Base-by-base conservation (phyloP, 202 grass and related monocot species). In the Cymbopogon flexuosus region DNA sequence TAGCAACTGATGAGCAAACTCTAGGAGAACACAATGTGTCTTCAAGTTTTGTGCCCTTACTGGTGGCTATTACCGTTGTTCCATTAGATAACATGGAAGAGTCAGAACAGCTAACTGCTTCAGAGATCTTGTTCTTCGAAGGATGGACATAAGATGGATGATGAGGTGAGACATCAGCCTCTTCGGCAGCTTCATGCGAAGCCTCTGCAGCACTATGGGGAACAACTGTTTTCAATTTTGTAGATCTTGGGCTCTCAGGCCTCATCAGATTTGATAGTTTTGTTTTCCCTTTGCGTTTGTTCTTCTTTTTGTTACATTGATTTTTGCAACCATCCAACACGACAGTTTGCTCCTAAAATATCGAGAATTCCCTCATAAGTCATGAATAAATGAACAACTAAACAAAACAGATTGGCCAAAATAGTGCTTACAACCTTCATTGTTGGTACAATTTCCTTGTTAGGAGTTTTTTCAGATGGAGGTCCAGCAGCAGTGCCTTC, bases 281-380 rank as follows among this genome's bases (percentile, higher is more conserved):
- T 81, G 77, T 80, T 88, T 89, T 98, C 77, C 86, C 92, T 93
- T 88, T 98, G 67, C 88, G 84, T 77, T 85, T 91, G 77, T 82
- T 91, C 88, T 89, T 98, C 81, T 89, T 94, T 86, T 93, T 98
- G 79, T 62, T 80, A 65, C 78, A 74, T 22, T 80, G 78, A 76
- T 65, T 86, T 70, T 85, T 94, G 82, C 76, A 70, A 30, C 94
- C 86, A 40, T 43, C 68, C 42, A 80, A 85, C 29, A 42, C 54
- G 21, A 77, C 71, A 82, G 63, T 24, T 78, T 83, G 83, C 75
- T 86, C 92, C 95, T 98, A 76, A 74, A 62, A 76, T 54, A 85
- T 23, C 47, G 1, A 68, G 61, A 62, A 52, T 6, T 16, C 34
- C 51, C 23, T 83, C 16, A 19, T 79, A 49, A 82, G 23, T 73